Base-by-base conservation (phyloP, 768 basidiomycete species). In the Lanmaoa rubissima region DNA sequence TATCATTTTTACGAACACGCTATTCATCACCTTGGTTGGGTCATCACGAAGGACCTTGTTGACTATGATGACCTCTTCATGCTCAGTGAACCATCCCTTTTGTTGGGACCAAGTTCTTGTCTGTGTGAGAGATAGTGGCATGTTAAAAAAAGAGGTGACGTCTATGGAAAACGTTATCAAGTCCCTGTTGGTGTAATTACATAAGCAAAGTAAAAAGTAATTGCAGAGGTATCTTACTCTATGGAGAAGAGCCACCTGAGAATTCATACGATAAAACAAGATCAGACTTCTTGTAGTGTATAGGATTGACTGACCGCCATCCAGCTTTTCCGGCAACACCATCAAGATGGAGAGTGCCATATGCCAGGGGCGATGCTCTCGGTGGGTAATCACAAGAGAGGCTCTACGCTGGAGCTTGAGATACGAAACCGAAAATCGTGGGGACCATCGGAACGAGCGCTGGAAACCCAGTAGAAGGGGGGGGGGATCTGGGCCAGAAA, bases 1-100 rank as follows among this genome's bases (percentile, higher is more conserved):
- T 5, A 42, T n/a, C 8, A 11, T 24, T 31, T 11, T 13, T 24
- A 32, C 14, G 24, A 24, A 34, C 13, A 26, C 2, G 3, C 2
- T 14, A 19, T 12, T 41, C 1, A 6, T 45, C 10, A 76, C 81
- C 72, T 85, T 86, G 9, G 78, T 76, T 4, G 85, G 84, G 63
- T 86, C 84, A 65, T 86, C 85, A 8, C 85, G 76, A 21, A 87
- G 71, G n/a, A 87, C 74, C 13, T 83, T 77, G 45, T 79, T 78
- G 2, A 86, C 83, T 1, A 84, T 76, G 48, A 88, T 87, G 1
- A 74, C 69, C 61, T 86, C 85, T 58, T 87, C 82, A 19, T 80
- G 72, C 47, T 83, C 82, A 0, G 78, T 82, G 65, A 85, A 86
- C 84, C 84, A 87, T 0, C 84, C 82, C 39, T 81, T 79, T 0